Evolutionary conservation across 1,284 basidiomycete genomes (phyloP).

Genomic region (Termitomyces sp.): DNA sequence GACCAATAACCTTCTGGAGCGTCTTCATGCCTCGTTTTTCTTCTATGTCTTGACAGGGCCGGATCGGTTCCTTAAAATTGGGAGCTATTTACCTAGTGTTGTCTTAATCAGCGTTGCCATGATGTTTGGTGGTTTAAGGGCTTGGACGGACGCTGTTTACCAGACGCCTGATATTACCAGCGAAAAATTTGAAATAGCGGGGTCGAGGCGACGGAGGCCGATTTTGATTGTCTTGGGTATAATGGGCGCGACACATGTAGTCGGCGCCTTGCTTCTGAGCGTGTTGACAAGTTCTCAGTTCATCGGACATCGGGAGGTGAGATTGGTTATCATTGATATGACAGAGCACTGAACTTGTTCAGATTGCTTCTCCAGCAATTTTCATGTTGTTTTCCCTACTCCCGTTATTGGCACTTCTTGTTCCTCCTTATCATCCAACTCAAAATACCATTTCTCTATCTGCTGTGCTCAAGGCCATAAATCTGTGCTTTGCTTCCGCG

Average conservation of each 20-base stretch:
- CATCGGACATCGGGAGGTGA: constrained; percentile 33
- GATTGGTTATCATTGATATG: constrained; percentile 10
- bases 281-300: constrained; percentile 39
- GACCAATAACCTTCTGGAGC: constrained; percentile 88
- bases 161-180: constrained; percentile 22
- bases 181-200: constrained; percentile 25
- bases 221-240: constrained; percentile 48
- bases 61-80: constrained; percentile 83
- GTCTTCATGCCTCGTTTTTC: constrained; percentile 93
- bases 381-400: constrained; percentile 26
- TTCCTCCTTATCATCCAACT: constrained; percentile 16
- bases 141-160: constrained; percentile 69
- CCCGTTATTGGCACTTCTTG: constrained; percentile 25
- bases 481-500: constrained; percentile 75
- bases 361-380: constrained; percentile 22
- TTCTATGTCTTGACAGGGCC: constrained; percentile 83
- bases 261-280: constrained; percentile 47
- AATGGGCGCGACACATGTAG: constrained; percentile 48
- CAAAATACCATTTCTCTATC: constrained; percentile 29
- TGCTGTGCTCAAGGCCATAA: constrained; percentile 61
- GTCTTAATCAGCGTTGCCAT: constrained; percentile 78
- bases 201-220: constrained; percentile 34
- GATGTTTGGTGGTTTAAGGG: constrained; percentile 73
- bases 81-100: constrained; percentile 82
- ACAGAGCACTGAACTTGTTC: not conserved